Base-by-base conservation (phyloP, 192 early-diverging fungal species). In the Paraglomus brasilianum region DNA sequence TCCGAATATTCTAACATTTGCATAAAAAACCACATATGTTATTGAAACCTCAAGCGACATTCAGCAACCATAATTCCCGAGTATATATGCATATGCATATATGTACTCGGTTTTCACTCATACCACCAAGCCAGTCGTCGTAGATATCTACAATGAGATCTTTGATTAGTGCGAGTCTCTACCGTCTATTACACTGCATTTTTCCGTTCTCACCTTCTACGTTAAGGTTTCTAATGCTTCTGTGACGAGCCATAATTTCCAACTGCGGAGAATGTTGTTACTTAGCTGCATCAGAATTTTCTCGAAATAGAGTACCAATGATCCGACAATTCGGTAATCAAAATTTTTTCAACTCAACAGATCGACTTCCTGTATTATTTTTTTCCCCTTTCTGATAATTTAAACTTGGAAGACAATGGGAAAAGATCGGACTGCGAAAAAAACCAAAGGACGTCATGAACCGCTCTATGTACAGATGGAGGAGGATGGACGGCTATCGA, bases 391-490 rank as follows among this genome's bases (percentile, higher is more conserved):
- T 50, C 49, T 1, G 3, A 50, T 19, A 50, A 19, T 50, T 17
- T 19, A 17, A 1, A 19, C 15, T 50, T 50, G 46, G 30, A 71
- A 30, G 22, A 72, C 47, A 52, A 85, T 83, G 84, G 84, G 80
- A 60, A 86, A 86, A 75, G 84, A 86, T 24, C 48, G 66, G 36
- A 45, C 57, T 48, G 72, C 59, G n/a, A 64, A 72, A 41, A 77
- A 80, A 43, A 56, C 46, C 40, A 48, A 61, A 11, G 72, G 70
- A 36, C 89, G 94, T 15, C 94, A 93, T 76, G 92, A 95, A 73
- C 94, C 94, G 66, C 84, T 95, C 22, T 88, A 92, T 74, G 86
- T 92, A 15, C 90, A 94, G 75, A 53, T 94, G 41, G 76, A 86
- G 40, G 86, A 87, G 36, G 77, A 78, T 69, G 74, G 75, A 46